Evolutionary conservation across 768 basidiomycete genomes (phyloP).

Genomic region (Termitomyces sp.): DNA sequence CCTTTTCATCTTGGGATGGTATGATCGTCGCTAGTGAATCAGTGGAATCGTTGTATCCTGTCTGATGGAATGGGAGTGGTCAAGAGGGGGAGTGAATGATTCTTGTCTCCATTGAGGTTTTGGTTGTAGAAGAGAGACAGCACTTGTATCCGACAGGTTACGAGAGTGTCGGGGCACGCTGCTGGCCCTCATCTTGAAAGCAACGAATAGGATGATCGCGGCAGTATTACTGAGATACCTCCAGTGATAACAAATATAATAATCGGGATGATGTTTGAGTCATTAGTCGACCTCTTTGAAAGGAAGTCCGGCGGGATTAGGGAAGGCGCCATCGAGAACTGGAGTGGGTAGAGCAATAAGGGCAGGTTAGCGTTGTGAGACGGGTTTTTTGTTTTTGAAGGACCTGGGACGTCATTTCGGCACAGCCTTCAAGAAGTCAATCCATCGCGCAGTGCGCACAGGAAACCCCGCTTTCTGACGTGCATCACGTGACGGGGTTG

Average conservation of each 20-base stretch:
- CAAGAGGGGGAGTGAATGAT: not conserved
- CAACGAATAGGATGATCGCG: not conserved
- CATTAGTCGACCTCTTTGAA: too few relatives aligned
- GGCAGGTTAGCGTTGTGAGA: not conserved
- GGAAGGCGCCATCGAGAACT: too few relatives aligned
- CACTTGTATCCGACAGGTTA: constrained; percentile 2
- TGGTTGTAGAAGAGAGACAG: constrained; percentile 5
- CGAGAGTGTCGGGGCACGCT: not conserved
- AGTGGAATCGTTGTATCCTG: not conserved
- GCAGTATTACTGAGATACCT: not conserved
- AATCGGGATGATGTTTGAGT: not conserved
- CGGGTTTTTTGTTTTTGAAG: not conserved
- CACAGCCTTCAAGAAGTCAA: constrained; percentile 9
- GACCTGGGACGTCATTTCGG: not conserved
- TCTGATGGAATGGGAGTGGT: not conserved
- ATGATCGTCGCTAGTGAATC: constrained; percentile 1
- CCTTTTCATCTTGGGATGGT: not conserved
- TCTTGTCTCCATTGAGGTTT: not conserved
- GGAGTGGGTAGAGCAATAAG: not conserved
- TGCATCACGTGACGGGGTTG: not conserved
- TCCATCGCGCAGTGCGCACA: not conserved
- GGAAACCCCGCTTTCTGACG: not conserved
- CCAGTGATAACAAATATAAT: not conserved
- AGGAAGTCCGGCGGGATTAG: too few relatives aligned
- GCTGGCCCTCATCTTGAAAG: not conserved